Base-by-base conservation (phyloP, 2,329 filamentous ascomycete genomes). In the Tolypocladium tropicale region DNA sequence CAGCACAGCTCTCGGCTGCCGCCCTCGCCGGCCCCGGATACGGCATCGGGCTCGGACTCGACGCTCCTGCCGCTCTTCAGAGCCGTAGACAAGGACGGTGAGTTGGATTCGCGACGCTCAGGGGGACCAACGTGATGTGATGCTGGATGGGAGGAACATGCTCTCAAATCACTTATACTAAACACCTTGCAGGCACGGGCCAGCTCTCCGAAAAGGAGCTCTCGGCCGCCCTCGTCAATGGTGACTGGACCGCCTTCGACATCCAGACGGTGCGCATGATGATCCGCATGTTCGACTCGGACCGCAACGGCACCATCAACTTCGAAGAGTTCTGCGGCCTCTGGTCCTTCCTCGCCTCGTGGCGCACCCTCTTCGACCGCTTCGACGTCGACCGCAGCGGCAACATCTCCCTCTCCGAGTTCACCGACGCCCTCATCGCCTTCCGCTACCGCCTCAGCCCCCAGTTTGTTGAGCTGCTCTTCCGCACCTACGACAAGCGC, bases 211-310 rank as follows among this genome's bases (percentile, higher is more conserved):
- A 96, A 72, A 79, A 80, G 53, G 93, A 97, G 72, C 85, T 99
- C 46, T 87, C 89, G 11, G 86, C 89, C 1, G 94, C 94, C 23
- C 84, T 99, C 6, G 92, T 97, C 58, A 99, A 99, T 68, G 93
- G 92, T 55, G 94, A 99, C 78, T 96, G 90, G 83, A 90, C 90
- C 1, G 83, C 90, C 5, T 99, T 99, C 70, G 92, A 99, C 72
- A 81, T 85, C 5, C 89, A 96, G 65, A 99, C 94, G 1, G 92
- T 97, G 61, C 88, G 88, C 67, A 96, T 97, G 90, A 96, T 99
- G 92, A 96, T 99, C 63, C 88, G 92, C 68, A 97, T 99, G 94
- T 99, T 99, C 74, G 93, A 97, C 74, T 89, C 88, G 57, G 89
- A 96, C 73, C 87, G 89, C 64, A 88, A 83, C 59, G 91, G 92